phyloP scores from a whole-genome alignment of 768 basidiomycete species.

The Pisolithus orientalis region DNA sequence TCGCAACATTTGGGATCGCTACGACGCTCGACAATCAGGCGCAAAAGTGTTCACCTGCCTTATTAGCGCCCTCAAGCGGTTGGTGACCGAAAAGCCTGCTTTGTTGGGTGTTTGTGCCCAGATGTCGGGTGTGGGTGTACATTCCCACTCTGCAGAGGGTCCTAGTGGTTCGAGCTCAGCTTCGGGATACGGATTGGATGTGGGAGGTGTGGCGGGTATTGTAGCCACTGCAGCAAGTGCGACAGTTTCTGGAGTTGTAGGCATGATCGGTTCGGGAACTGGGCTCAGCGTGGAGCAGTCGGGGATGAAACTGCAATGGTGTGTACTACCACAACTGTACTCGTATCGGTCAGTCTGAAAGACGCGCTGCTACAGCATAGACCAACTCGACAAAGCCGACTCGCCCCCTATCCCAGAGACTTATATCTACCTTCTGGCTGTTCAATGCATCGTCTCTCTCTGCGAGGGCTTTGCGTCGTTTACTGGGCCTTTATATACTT shows the following conservation, averaged over 20 bases:
- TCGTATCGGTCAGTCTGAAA: background rate
- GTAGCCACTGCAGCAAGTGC: constrained; percentile 79
- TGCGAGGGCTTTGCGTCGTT: constrained; percentile 81
- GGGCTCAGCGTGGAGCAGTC: constrained; percentile 71
- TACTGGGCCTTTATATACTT: constrained; percentile 68
- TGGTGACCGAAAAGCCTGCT: constrained; percentile 84
- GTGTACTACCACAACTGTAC: constrained; percentile 15
- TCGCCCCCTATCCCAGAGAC: constrained; percentile 89
- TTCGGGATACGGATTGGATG: constrained; percentile 51
- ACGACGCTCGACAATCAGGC: constrained; percentile 54
- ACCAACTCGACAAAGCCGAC: constrained; percentile 97
- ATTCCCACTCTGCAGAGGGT: constrained; percentile 25
- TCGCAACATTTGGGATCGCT: constrained; percentile 72
- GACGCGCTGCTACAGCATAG: constrained; percentile 56
- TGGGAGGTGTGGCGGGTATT: constrained; percentile 70
- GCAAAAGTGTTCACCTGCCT: constrained; percentile 73
- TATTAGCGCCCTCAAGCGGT: constrained; percentile 75
- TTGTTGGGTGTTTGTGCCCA: constrained; percentile 74
- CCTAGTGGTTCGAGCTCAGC: constrained; percentile 11
- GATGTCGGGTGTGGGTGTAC: constrained; percentile 75
- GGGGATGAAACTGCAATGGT: constrained; percentile 92
- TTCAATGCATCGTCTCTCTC: constrained; percentile 82
- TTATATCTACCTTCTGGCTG: constrained; percentile 86
- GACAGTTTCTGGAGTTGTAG: constrained; percentile 77
- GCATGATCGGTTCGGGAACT: constrained; percentile 69